Evolutionary conservation across 108 stramenopile species (phyloP), one percentile per base, ranked within the genome.

Genomic region (Cyclotella kingstonii): DNA sequence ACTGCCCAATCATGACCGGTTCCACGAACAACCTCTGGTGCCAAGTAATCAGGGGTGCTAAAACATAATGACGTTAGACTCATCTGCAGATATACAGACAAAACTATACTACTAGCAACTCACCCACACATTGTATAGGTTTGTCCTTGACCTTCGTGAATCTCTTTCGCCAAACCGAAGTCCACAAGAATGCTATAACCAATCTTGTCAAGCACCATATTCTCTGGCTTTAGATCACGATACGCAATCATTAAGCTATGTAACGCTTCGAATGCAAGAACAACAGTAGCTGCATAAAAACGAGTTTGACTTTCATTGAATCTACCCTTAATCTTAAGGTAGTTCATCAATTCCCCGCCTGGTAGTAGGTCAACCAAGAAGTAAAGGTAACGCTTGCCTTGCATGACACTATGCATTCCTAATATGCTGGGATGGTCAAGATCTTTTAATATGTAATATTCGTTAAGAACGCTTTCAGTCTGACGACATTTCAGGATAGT

Each of bases 281-380:
- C 55, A 3, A 93, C 84, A 31, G 82, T 75, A 34, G 87, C 87
- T 22, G 82, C 81, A 59, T 90, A 93, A 56, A 90, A 84, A 33
- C 66, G 80, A 48, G 55, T 65, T 40, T 42, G 45, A 10, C 15
- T 11, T 30, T 84, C 80, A 1, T 44, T 17, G 27, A 84, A 76
- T 40, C 36, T 47, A 21, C n/a, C 42, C n/a, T 42, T 11, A 30
- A 56, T 54, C 35, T 19, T 48, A 17, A 71, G 26, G 28, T 64
- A 54, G 14, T 35, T 40, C 70, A 64, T 57, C 1, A 65, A 34
- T 44, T 63, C 53, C 3, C 70, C 63, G 10, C 30, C 67, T 7
- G 68, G 76, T 25, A 81, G 75, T 9, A 85, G 59, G 56, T 85
- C 84, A 3, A 82, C 39, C 46, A 85, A 48, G 46, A 85, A 85